Percentiles rank a stretch among this genome's conserved stretches.
These are phyloP conservation scores for Debaryomyces prosopidis DNA, from an alignment of 805 yeast genomes.

Conservation along the genomic window DNA sequence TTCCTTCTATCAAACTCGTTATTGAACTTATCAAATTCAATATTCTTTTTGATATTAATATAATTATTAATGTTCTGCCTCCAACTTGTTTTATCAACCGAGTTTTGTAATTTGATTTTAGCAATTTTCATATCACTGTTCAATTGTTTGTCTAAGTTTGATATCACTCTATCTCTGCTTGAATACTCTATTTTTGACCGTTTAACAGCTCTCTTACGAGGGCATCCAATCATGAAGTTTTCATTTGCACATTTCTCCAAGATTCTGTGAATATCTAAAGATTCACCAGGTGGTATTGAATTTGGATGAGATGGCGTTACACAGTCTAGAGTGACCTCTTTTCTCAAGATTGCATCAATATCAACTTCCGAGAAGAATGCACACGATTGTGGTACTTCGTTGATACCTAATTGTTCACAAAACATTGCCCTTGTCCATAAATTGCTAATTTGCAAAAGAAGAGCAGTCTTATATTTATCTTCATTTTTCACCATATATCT, in stretches of 20 bases:
- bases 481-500: slow-evolving; percentile 74
- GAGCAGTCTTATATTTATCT: slow-evolving; percentile 74
- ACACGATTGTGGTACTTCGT: slow-evolving; percentile 88
- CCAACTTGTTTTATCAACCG: slow-evolving; percentile 27
- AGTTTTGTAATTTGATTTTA: slow-evolving; percentile 28
- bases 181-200: slow-evolving; percentile 9
- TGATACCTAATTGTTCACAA: slow-evolving; percentile 86
- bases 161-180: slow-evolving; percentile 27
- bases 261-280: slow-evolving; percentile 59
- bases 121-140: slow-evolving; percentile 17
- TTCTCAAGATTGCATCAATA: slow-evolving; percentile 81
- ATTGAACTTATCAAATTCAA: neutral
- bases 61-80: slow-evolving; percentile 16
- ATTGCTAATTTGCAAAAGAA: slow-evolving; percentile 85
- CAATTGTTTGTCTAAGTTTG: slow-evolving; percentile 23
- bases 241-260: slow-evolving; percentile 36
- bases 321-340: slow-evolving; percentile 91
- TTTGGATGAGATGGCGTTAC: slow-evolving; percentile 82
- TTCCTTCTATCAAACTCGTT: neutral
- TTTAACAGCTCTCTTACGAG: slow-evolving; percentile 5
- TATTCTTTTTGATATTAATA: slow-evolving; percentile 9
- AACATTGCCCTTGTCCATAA: slow-evolving; percentile 97
- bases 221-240: slow-evolving; percentile 7
- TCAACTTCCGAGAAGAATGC: slow-evolving; percentile 96
- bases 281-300: slow-evolving; percentile 78